Evolutionary conservation across 2,329 filamentous ascomycete genomes (phyloP), one percentile per base, ranked within the genome.

Genomic region (Beauveria scarabaeidicola): DNA sequence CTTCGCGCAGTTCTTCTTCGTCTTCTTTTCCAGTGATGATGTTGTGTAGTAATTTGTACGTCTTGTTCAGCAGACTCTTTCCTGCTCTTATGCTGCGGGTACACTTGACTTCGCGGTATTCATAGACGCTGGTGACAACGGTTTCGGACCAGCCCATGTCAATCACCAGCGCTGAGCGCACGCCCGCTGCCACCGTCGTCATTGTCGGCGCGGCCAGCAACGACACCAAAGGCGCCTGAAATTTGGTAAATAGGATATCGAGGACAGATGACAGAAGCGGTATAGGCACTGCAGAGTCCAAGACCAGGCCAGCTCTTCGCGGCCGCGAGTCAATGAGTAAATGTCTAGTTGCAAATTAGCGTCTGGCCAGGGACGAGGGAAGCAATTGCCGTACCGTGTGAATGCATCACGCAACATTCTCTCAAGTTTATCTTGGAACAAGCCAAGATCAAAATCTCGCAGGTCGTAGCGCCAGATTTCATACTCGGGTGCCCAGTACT

Each of bases 141-240:
- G 92, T 96, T 72, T 97, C 94, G 46, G 86, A 81, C 94, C 94
- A 99, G 47, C 93, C 94, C 62, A 99, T 81, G 68, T 99, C 91
- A 41, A 99, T 79, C 0, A 97, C 84, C 46, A 99, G 73, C 1
- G 88, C 91, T n/a, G 90, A 90, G 15, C 94, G 85, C 44, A 96
- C 77, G 0, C 94, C 94, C 6, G 92, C 91, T 8, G 88, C 88
- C 3, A 92, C 82, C 7, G 88, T 79, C 1, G 85, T 79, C 73
- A 94, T 87, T 21, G 91, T 81, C 0, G 93, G 84, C 0, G 84
- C 82, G 1, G 91, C 90, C 68, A 97, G 77, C 46, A 99, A 79
- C 2, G 90, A 92, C 63, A 97, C 82, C 23, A 84, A 87, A 0
- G 92, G 89, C 17, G 88, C 82, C 64, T 92, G 89, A 71, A 93